These are phyloP conservation scores for Umbelopsis sp. DNA, from an alignment of 192 early-diverging fungal species.

Conservation along the genomic window DNA sequence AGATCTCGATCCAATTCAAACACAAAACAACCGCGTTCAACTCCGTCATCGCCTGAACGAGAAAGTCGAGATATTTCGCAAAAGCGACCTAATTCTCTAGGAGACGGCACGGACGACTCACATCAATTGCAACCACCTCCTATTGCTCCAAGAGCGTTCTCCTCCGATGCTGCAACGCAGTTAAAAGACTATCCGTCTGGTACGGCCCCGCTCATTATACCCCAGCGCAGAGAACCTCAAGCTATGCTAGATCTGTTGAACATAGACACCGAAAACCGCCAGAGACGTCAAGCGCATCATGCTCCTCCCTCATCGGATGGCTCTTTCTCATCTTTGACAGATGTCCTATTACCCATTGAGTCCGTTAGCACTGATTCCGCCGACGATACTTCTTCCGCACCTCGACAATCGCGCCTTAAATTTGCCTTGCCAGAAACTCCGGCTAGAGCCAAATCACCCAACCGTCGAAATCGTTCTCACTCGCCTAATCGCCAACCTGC, in stretches of 20 bases:
- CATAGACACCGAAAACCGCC: conserved; percentile 28
- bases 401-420: conserved; percentile 31
- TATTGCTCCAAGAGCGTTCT: not conserved
- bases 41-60: not conserved
- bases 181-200: not conserved
- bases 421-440: conserved; percentile 38
- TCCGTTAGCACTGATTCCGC: not conserved
- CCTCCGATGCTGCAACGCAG: not conserved
- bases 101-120: not conserved
- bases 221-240: conserved; percentile 4
- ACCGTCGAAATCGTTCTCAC: conserved; percentile 14
- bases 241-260: conserved; percentile 29
- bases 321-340: conserved; percentile 27
- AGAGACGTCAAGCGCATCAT: conserved; percentile 7
- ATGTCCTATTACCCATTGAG: conserved; percentile 27
- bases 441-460: conserved; percentile 23
- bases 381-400: conserved; percentile 17
- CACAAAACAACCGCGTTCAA: not conserved
- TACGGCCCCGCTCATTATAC: not conserved
- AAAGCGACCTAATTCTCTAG: conserved; percentile 1
- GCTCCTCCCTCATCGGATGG: conserved; percentile 13
- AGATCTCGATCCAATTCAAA: conserved; percentile 2
- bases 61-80: not conserved
- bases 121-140: not conserved
- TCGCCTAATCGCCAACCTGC: conserved; percentile 20